Conservation (phyloP, 2,329 filamentous ascomycete species). For the Arthrobotrys iridis region DNA sequence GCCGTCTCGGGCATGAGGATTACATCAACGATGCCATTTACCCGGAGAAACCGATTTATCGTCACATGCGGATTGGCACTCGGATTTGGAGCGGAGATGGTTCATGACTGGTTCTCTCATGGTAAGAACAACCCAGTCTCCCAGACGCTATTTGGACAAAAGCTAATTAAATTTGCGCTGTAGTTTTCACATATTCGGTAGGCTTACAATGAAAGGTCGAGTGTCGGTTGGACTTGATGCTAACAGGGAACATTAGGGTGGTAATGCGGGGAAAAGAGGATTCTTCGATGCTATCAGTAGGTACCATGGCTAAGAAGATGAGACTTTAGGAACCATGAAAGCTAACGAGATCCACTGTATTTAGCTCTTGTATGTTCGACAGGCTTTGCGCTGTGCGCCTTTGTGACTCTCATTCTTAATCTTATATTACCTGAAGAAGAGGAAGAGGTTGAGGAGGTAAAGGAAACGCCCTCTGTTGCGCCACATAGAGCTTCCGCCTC, state of each 20-base stretch:
- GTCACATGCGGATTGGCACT: slow-evolving; percentile 67
- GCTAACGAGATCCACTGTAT: not conserved
- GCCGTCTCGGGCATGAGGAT: slow-evolving; percentile 74
- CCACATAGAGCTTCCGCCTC: slow-evolving; percentile 18
- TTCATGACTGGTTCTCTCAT: slow-evolving; percentile 65
- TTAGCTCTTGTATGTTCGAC: slow-evolving; percentile 76
- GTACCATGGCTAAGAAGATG: not conserved
- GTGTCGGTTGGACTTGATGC: not conserved
- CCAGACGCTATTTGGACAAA: not conserved
- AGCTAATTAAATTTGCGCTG: slow-evolving; percentile 9
- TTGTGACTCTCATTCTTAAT: slow-evolving; percentile 64
- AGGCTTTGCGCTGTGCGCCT: slow-evolving; percentile 57
- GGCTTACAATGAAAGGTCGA: not conserved
- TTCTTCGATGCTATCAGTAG: slow-evolving; percentile 74
- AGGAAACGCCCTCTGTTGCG: slow-evolving; percentile 21
- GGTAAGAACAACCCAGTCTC: slow-evolving; percentile 56
- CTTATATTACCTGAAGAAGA: slow-evolving; percentile 61
- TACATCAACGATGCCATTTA: slow-evolving; percentile 62
- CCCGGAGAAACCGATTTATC: slow-evolving; percentile 69
- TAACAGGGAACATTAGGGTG: slow-evolving; percentile 18
- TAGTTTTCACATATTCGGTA: slow-evolving; percentile 52
- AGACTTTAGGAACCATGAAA: slow-evolving; percentile 59
- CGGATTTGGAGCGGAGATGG: slow-evolving; percentile 64
- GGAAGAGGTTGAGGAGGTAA: slow-evolving; percentile 51
- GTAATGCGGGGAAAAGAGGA: slow-evolving; percentile 63